A percentile compares a stretch with the other conserved stretches of the same genome.
Conservation (phyloP, 306 rosid genomes). For the Purshia tridentata region DNA sequence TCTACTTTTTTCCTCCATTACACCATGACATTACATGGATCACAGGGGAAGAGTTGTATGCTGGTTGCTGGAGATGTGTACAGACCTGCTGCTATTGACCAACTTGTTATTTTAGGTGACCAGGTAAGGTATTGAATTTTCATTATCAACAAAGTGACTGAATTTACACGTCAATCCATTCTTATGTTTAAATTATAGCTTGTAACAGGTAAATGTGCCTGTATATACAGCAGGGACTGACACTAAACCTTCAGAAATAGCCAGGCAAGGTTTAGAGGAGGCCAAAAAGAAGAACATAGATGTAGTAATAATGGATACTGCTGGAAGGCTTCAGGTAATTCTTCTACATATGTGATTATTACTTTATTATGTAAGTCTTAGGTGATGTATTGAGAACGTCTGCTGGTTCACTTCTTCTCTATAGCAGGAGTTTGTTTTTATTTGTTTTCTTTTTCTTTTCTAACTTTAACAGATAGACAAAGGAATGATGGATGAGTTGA, state of each 20-base stretch:
- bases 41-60: slow-evolving; percentile 95
- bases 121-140: slow-evolving; percentile 84
- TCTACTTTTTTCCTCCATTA: slow-evolving; percentile 5
- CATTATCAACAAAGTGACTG: not conserved
- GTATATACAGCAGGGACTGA: slow-evolving; percentile 90
- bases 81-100: slow-evolving; percentile 99
- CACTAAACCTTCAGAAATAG: slow-evolving; percentile 84
- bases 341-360: slow-evolving; percentile 8
- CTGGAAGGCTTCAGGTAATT: slow-evolving; percentile 98
- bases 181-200: slow-evolving; percentile 41
- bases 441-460: slow-evolving; percentile 1
- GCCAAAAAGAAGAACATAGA: slow-evolving; percentile 88
- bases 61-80: slow-evolving; percentile 95
- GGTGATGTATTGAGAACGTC: not conserved
- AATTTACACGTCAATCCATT: not conserved
- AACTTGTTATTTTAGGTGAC: slow-evolving; percentile 85
- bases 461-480: slow-evolving; percentile 71
- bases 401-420: slow-evolving; percentile 13
- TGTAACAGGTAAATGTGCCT: slow-evolving; percentile 85
- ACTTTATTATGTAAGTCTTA: not conserved
- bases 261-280: slow-evolving; percentile 88
- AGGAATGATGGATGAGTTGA: slow-evolving; percentile 93
- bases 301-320: slow-evolving; percentile 91
- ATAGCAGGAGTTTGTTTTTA: slow-evolving; percentile 16
- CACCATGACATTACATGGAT: slow-evolving; percentile 14